Evolutionary conservation across 306 rosid genomes (phyloP).

Genomic region (Oxytropis ochrocephala): DNA sequence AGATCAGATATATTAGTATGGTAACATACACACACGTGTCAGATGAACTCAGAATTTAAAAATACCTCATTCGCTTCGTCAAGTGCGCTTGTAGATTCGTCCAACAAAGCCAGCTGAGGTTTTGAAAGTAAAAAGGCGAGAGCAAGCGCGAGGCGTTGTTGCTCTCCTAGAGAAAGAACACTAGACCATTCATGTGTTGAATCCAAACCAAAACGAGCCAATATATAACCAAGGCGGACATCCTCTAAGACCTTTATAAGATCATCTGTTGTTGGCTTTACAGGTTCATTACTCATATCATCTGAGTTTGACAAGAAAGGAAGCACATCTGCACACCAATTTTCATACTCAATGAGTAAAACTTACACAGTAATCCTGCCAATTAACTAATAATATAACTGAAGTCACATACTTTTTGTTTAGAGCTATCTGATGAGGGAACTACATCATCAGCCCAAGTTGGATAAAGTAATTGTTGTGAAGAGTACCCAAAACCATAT

Average conservation of each 20-base stretch:
- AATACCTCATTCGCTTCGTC: slow-evolving; percentile 94
- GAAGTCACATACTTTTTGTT: slow-evolving; percentile 42
- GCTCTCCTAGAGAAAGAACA: slow-evolving; percentile 96
- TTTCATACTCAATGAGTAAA: slow-evolving; percentile 16
- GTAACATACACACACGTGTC: background rate
- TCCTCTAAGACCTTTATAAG: slow-evolving; percentile 65
- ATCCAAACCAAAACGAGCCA: slow-evolving; percentile 75
- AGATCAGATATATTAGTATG: background rate
- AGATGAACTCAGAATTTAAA: slow-evolving; percentile 5
- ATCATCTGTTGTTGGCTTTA: slow-evolving; percentile 67
- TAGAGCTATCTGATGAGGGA: slow-evolving; percentile 29
- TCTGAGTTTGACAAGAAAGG: slow-evolving; percentile 66
- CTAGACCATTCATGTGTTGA: slow-evolving; percentile 87
- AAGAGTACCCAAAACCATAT: slow-evolving; percentile 94
- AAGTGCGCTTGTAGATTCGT: slow-evolving; percentile 92
- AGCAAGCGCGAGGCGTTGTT: slow-evolving; percentile 95
- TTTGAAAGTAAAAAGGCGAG: slow-evolving; percentile 76
- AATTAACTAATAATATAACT: background rate
- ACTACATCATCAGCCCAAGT: slow-evolving; percentile 62
- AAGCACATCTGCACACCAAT: slow-evolving; percentile 48
- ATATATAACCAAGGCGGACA: slow-evolving; percentile 72
- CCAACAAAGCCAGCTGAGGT: slow-evolving; percentile 74
- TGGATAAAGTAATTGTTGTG: slow-evolving; percentile 95
- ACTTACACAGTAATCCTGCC: background rate
- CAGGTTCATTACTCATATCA: slow-evolving; percentile 24